These are phyloP conservation scores for Hypoxylon crocopeplum DNA, from an alignment of 495 filamentous ascomycete species.

Conservation along the genomic window DNA sequence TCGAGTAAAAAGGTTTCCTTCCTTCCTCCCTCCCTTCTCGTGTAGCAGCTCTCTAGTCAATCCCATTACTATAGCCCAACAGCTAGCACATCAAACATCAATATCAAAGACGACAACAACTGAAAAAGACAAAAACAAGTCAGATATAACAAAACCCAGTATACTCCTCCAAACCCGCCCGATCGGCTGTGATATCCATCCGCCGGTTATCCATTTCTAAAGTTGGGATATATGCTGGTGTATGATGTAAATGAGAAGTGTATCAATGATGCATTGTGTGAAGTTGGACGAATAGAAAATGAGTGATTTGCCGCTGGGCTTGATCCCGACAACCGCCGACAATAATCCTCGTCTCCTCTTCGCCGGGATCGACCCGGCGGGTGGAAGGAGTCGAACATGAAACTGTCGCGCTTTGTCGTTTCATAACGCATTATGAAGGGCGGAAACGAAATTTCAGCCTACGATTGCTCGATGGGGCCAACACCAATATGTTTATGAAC, in stretches of 20 bases:
- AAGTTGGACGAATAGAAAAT: neutral
- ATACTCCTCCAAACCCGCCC: slow-evolving; percentile 16
- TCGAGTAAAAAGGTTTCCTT: slow-evolving; percentile 4
- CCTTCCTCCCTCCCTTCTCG: neutral
- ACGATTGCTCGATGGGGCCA: slow-evolving; percentile 17
- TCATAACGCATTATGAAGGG: slow-evolving; percentile 30
- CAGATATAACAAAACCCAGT: slow-evolving; percentile 15
- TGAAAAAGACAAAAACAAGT: slow-evolving; percentile 5
- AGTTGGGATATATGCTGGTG: slow-evolving; percentile 25
- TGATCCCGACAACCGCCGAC: neutral
- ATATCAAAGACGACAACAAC: neutral
- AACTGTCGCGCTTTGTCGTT: slow-evolving; percentile 28
- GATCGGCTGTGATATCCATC: slow-evolving; percentile 35
- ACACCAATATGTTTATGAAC: neutral
- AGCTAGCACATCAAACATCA: neutral
- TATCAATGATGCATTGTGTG: neutral
- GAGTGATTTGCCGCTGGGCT: neutral
- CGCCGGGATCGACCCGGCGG: neutral
- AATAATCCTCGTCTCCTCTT: neutral
- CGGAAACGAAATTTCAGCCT: slow-evolving; percentile 11
- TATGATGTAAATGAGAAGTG: slow-evolving; percentile 6
- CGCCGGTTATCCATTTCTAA: slow-evolving; percentile 39
- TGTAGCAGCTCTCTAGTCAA: slow-evolving; percentile 1
- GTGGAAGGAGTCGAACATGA: slow-evolving; percentile 11
- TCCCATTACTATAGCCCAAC: slow-evolving; percentile 7